These are phyloP conservation scores for Stephanodiscus triporus DNA, from an alignment of 108 stramenopile species.

Conservation along the genomic window DNA sequence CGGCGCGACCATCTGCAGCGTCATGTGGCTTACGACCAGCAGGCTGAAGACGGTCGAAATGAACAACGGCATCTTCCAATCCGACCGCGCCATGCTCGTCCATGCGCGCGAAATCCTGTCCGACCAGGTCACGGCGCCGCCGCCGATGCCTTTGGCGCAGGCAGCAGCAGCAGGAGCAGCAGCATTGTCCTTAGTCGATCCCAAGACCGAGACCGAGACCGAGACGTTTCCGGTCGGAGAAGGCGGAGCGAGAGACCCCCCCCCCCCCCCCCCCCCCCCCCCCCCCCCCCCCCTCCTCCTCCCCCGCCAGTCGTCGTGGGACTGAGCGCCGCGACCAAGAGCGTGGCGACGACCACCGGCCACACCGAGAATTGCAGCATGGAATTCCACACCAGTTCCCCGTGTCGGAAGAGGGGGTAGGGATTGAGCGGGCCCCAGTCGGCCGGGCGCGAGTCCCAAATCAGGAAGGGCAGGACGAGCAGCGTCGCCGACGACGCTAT, in stretches of 20 bases:
- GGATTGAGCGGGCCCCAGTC: conserved; percentile 4
- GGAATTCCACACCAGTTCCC: conserved; percentile 42
- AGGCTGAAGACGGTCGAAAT: not conserved
- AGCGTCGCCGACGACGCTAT: conserved; percentile 7
- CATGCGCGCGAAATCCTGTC: not conserved
- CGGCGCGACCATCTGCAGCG: conserved; percentile 37
- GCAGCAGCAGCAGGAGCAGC: not conserved
- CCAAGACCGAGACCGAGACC: no score
- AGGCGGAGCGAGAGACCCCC: not conserved
- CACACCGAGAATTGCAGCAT: conserved; percentile 44
- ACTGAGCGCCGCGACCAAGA: conserved; percentile 3
- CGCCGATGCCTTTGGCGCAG: not conserved
- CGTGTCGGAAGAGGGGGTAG: conserved; percentile 18
- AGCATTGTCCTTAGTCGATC: not conserved
- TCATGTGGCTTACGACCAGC: conserved; percentile 7
- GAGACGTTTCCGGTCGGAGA: no score
- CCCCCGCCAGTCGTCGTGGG: conserved; percentile 1
- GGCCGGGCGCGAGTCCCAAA: conserved; percentile 34
- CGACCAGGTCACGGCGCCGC: not conserved
- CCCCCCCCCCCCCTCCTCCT: conserved; percentile 4
- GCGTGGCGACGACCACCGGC: conserved; percentile 23
- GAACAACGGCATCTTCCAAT: conserved; percentile 1
- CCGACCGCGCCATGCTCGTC: not conserved
- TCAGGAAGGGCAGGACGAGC: conserved; percentile 6
- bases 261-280: conserved; percentile 8